Conservation (phyloP, 345 rosid genomes). For the Linum lewisii region DNA sequence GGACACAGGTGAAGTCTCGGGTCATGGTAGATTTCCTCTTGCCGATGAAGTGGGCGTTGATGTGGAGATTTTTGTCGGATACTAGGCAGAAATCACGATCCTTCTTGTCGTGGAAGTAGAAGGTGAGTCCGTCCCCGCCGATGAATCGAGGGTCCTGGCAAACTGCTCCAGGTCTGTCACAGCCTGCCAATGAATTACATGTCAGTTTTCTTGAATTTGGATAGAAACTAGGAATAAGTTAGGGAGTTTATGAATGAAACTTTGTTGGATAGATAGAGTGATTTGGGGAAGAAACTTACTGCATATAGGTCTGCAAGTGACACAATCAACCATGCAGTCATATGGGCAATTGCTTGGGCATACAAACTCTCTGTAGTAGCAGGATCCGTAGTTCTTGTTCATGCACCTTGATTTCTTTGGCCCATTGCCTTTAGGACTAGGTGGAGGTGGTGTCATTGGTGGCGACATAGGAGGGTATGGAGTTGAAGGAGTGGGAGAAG, state of each 20-base stretch:
- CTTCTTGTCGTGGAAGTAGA: conserved; percentile 68
- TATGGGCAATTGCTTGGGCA: conserved; percentile 44
- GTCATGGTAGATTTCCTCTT: conserved; percentile 10
- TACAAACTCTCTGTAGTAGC: conserved; percentile 29
- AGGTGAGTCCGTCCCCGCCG: conserved; percentile 54
- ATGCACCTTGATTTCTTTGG: conserved; percentile 28
- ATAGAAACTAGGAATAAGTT: neutral
- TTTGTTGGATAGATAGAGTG: neutral
- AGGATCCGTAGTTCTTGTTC: conserved; percentile 25
- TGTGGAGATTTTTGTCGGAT: conserved; percentile 25
- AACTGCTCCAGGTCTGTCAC: conserved; percentile 48
- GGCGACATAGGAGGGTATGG: conserved; percentile 7
- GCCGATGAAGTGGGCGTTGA: conserved; percentile 27
- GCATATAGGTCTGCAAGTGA: conserved; percentile 55
- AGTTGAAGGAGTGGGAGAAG: conserved; percentile 3
- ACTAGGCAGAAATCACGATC: conserved; percentile 20
- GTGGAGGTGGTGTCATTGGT: conserved; percentile 18
- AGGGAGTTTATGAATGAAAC: neutral
- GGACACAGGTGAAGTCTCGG: conserved; percentile 28
- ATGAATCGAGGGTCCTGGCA: conserved; percentile 66
- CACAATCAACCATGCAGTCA: conserved; percentile 48
- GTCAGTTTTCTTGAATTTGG: neutral
- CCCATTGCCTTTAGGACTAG: neutral
- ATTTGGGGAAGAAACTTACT: conserved; percentile 19
- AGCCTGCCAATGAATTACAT: conserved; percentile 19